These are phyloP conservation scores for Pinus taeda DNA, from an alignment of 75 land plant species.

Conservation along the genomic window DNA sequence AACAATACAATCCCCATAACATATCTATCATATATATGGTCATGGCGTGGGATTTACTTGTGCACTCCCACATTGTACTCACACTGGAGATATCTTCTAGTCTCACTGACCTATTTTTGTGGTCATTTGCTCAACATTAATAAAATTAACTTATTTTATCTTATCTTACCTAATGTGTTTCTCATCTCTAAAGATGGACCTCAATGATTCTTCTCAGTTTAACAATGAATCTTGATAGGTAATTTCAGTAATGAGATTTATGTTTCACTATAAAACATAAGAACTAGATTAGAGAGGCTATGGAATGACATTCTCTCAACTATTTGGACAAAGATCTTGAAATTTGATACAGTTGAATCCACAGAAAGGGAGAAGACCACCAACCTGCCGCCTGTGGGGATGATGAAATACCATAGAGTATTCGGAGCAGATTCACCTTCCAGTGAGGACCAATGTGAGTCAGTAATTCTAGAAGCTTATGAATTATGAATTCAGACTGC, in stretches of 20 bases:
- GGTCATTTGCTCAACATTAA: too few species aligned
- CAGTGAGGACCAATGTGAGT: conserved; percentile 14
- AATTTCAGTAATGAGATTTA: neutral
- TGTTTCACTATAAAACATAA: neutral
- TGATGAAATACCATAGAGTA: conserved; percentile 39
- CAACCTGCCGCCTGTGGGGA: conserved; percentile 65
- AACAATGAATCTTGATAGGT: neutral
- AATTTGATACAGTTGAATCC: neutral
- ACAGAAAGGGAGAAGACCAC: neutral
- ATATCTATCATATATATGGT: too few species aligned
- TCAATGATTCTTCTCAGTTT: neutral
- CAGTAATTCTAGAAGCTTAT: conserved; percentile 34
- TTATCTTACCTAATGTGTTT: too few species aligned
- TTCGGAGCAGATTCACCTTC: conserved; percentile 36
- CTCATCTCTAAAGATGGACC: too few species aligned
- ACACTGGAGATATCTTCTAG: too few species aligned
- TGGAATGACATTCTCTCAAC: neutral
- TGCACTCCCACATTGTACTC: too few species aligned
- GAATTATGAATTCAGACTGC: conserved; percentile 49
- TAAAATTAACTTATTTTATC: too few species aligned
- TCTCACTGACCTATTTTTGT: too few species aligned
- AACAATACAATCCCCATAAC: too few species aligned
- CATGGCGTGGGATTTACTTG: too few species aligned
- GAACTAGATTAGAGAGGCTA: neutral
- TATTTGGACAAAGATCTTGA: neutral